These are phyloP conservation scores for Prunus campanulata DNA, from an alignment of 306 rosid genomes.

Conservation along the genomic window DNA sequence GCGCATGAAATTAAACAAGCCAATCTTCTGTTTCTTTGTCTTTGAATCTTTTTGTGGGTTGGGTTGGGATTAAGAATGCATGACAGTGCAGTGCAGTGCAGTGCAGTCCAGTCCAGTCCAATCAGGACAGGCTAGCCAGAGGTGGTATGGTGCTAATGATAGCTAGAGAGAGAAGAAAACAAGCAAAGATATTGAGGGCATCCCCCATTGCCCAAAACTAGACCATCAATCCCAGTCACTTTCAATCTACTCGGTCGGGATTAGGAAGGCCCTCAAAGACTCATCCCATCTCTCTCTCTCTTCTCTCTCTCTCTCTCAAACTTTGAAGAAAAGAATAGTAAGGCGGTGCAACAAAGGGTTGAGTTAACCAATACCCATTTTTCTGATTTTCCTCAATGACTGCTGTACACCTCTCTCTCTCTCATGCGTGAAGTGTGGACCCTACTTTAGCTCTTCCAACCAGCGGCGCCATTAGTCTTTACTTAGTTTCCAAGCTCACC, in stretches of 20 bases:
- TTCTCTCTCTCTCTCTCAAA: neutral
- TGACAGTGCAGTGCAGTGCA: no score
- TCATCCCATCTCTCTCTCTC: neutral
- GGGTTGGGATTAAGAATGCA: constrained; percentile 3
- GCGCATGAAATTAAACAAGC: constrained; percentile 7
- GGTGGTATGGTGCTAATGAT: neutral
- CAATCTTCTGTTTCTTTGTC: neutral
- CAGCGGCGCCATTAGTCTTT: constrained; percentile 86
- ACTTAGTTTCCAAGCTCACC: constrained; percentile 79
- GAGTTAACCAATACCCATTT: constrained; percentile 35
- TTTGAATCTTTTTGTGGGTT: neutral
- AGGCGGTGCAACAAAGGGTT: constrained; percentile 42
- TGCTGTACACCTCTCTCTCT: constrained; percentile 15
- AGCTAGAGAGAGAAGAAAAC: neutral
- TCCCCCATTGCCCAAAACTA: constrained; percentile 55
- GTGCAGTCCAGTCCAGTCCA: no score
- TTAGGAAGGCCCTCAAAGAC: constrained; percentile 8
- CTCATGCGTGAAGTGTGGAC: constrained; percentile 40
- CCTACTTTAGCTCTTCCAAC: constrained; percentile 40
- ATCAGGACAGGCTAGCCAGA: no score
- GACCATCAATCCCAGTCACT: constrained; percentile 36
- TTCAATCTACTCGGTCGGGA: constrained; percentile 40
- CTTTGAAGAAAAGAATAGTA: constrained; percentile 7
- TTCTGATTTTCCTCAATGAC: constrained; percentile 5
- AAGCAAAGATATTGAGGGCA: neutral